Evolutionary conservation across 768 basidiomycete genomes (phyloP), one percentile per base, ranked within the genome.

Genomic region (Steccherinum ochraceum): DNA sequence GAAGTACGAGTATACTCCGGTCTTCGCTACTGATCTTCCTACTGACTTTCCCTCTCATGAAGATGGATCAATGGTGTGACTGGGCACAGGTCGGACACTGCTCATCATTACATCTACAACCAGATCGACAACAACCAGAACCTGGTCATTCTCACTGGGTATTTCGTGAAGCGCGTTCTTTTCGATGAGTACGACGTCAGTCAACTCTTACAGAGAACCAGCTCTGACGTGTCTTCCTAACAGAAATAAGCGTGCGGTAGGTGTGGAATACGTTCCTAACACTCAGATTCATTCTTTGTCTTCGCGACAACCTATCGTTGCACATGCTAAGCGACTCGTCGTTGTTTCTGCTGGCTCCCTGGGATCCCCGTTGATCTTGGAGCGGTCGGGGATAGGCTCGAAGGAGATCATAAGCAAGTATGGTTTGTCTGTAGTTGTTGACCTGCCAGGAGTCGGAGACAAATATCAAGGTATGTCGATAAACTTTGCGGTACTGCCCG

Each of bases 21-120:
- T n/a, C n/a, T n/a, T n/a, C n/a, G n/a, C n/a, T n/a, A n/a, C n/a
- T n/a, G n/a, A n/a, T n/a, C n/a, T n/a, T n/a, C n/a, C n/a, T n/a
- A n/a, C n/a, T n/a, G n/a, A n/a, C n/a, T n/a, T n/a, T n/a, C n/a
- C n/a, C n/a, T n/a, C n/a, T n/a, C n/a, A n/a, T n/a, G n/a, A n/a
- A 86, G 82, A 58, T 86, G 79, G 58, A 68, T 86, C 16, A 69
- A 79, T 52, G 63, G 58, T 2, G 61, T 64, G 16, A 79, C 73
- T 2, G 83, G 84, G 21, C 69, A 56, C 41, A 76, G 84, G 19
- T 82, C 81, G 0, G 82, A 85, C 57, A 58, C 74, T 0, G 70
- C 83, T 4, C 74, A 73, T 16, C 25, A 62, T 44, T 69, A 68
- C 50, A 45, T 76, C 2, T 76, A 73, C 45, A 65, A 67, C 12